Evolutionary conservation across 2,329 filamentous ascomycete species (phyloP).

Genomic region (Phyllosticta ampelicida): DNA sequence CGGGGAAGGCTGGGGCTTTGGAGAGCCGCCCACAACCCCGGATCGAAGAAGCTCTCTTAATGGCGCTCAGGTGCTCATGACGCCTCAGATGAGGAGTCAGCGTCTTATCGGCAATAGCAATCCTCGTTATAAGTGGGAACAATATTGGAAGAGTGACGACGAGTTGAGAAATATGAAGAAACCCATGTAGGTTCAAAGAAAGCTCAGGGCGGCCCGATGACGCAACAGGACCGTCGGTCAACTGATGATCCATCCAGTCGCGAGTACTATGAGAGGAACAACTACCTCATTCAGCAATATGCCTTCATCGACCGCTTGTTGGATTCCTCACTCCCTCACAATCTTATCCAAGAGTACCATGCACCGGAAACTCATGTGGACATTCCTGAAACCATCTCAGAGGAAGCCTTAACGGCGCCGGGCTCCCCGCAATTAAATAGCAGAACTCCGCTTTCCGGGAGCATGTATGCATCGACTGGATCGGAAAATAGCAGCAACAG

Average conservation of each 20-base stretch:
- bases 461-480: background rate
- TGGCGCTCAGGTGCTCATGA: constrained; percentile 34
- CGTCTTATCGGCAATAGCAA: constrained; percentile 82
- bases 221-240: background rate
- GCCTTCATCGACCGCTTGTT: constrained; percentile 85
- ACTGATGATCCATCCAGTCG: constrained; percentile 38
- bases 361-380: constrained; percentile 50
- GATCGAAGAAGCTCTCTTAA: constrained; percentile 28
- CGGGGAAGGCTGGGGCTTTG: constrained; percentile 16
- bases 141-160: constrained; percentile 73
- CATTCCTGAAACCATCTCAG: constrained; percentile 65
- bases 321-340: constrained; percentile 85
- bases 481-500: constrained; percentile 23
- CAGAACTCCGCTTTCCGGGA: constrained; percentile 6
- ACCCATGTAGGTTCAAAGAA: constrained; percentile 43
- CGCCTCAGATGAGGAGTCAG: constrained; percentile 67
- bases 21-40: constrained; percentile 20
- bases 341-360: constrained; percentile 79
- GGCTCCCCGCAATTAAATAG: constrained; percentile 11
- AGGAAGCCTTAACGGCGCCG: constrained; percentile 43
- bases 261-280: constrained; percentile 80
- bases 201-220: background rate
- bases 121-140: constrained; percentile 74
- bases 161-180: constrained; percentile 62
- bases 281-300: constrained; percentile 82